Evolutionary conservation across 1,284 basidiomycete species (phyloP).

Genomic region (Tetrapyrgos nigripes): DNA sequence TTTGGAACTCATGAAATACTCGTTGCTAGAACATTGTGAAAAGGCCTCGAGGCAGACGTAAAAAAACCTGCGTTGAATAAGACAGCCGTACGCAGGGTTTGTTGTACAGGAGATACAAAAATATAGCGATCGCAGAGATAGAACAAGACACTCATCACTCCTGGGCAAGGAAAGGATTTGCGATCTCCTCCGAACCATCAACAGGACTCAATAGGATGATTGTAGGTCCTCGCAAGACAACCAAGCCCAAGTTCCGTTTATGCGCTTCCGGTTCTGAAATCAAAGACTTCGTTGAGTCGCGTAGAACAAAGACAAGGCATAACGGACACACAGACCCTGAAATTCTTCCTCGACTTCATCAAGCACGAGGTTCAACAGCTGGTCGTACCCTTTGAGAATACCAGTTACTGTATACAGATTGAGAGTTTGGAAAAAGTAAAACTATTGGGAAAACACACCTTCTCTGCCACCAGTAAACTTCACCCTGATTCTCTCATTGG

Average conservation of each 20-base stretch:
- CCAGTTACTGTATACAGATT: conserved; percentile 75
- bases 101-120: too few relatives aligned
- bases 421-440: conserved; percentile 5
- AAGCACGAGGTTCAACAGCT: conserved; percentile 94
- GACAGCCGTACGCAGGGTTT: too few relatives aligned
- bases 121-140: too few relatives aligned
- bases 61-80: too few relatives aligned
- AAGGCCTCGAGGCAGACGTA: too few relatives aligned
- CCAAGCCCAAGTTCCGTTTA: conserved; percentile 79
- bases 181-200: conserved; percentile 91
- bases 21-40: too few relatives aligned
- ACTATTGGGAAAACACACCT: conserved; percentile 74
- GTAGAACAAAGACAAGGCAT: conserved; percentile 12
- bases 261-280: conserved; percentile 68
- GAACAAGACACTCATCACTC: conserved; percentile 31
- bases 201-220: conserved; percentile 92
- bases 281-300: too few relatives aligned
- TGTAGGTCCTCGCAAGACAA: conserved; percentile 91
- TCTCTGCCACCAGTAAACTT: conserved; percentile 97
- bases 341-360: conserved; percentile 87
- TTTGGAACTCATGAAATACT: too few relatives aligned
- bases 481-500: conserved; percentile 91
- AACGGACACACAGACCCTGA: conserved; percentile 54
- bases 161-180: conserved; percentile 76
- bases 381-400: conserved; percentile 94